Percentiles rank a stretch among this genome's conserved stretches.
phyloP scores from a whole-genome alignment of 2,329 filamentous ascomycete species.

The Phoma sp. region DNA sequence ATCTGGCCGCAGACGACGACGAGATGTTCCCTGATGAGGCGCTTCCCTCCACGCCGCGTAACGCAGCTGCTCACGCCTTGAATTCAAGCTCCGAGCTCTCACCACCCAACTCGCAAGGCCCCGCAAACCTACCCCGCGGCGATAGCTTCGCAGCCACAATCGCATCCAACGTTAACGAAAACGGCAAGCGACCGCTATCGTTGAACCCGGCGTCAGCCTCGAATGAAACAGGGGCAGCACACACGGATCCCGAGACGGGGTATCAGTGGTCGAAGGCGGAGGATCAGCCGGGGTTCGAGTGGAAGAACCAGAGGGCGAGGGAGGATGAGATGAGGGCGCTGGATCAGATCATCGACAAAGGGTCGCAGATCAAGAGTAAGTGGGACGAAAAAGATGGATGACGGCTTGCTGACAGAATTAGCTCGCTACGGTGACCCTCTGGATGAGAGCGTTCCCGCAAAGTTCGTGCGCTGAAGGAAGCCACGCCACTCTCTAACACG shows the following conservation, averaged over 20 bases:
- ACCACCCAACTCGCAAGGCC: slow-evolving; percentile 61
- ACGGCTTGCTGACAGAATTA: slow-evolving; percentile 25
- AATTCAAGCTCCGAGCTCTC: slow-evolving; percentile 57
- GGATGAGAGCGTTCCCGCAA: slow-evolving; percentile 38
- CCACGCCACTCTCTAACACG: background rate
- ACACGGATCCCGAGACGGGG: slow-evolving; percentile 39
- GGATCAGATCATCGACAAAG: slow-evolving; percentile 46
- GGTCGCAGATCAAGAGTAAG: slow-evolving; percentile 45
- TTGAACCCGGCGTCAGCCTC: slow-evolving; percentile 24
- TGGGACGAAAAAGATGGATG: background rate
- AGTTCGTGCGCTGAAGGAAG: slow-evolving; percentile 34
- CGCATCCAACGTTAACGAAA: slow-evolving; percentile 43
- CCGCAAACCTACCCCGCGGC: slow-evolving; percentile 31
- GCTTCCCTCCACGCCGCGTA: slow-evolving; percentile 54
- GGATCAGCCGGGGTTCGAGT: slow-evolving; percentile 49
- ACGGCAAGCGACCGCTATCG: slow-evolving; percentile 46
- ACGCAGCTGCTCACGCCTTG: slow-evolving; percentile 34
- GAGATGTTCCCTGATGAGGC: slow-evolving; percentile 55
- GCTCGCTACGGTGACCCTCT: slow-evolving; percentile 48
- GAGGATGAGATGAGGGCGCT: slow-evolving; percentile 47
- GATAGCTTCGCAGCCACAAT: slow-evolving; percentile 27
- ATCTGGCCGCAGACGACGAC: slow-evolving; percentile 46
- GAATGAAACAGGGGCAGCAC: slow-evolving; percentile 4
- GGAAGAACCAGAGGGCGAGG: slow-evolving; percentile 46
- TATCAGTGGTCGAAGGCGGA: slow-evolving; percentile 48